Percentiles rank a stretch among this genome's conserved stretches.
Conservation (phyloP, 2,329 filamentous ascomycete species). For the Fusarium setosum region DNA sequence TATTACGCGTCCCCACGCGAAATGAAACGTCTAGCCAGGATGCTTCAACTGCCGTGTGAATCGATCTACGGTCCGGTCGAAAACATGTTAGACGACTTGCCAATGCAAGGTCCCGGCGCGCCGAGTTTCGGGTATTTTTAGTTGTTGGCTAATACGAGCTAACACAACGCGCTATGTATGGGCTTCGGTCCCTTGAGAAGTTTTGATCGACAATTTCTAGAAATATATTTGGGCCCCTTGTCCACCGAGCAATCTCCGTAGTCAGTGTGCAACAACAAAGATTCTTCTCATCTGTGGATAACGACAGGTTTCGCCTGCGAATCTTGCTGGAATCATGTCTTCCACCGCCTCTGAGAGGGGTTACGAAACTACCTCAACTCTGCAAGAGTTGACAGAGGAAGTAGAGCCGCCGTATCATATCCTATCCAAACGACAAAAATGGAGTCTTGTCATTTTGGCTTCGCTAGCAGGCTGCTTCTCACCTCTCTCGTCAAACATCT, state of each 20-base stretch:
- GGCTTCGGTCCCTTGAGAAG: too few relatives aligned
- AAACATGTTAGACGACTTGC: neutral
- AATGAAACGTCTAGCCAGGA: neutral
- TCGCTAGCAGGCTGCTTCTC: conserved; percentile 31
- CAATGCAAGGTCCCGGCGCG: neutral
- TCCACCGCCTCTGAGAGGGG: neutral
- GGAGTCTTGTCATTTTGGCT: conserved; percentile 40
- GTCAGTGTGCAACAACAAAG: too few relatives aligned
- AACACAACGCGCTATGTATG: neutral
- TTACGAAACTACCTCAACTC: neutral
- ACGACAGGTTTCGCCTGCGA: too few relatives aligned
- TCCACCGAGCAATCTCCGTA: neutral
- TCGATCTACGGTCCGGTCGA: neutral
- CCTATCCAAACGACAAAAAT: conserved; percentile 16
- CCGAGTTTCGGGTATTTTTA: neutral
- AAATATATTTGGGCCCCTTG: too few relatives aligned
- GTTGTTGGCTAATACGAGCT: neutral
- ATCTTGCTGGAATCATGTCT: neutral
- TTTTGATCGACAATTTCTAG: too few relatives aligned
- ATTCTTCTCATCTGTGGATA: neutral
- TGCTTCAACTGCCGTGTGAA: neutral
- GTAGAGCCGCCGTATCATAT: conserved; percentile 1
- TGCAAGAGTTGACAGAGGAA: neutral
- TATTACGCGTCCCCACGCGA: neutral
- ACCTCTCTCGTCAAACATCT: conserved; percentile 41